Percentiles rank a stretch among this genome's conserved stretches.
phyloP scores from a whole-genome alignment of 345 rosid genomes.

The Moricandia moricandioides region DNA sequence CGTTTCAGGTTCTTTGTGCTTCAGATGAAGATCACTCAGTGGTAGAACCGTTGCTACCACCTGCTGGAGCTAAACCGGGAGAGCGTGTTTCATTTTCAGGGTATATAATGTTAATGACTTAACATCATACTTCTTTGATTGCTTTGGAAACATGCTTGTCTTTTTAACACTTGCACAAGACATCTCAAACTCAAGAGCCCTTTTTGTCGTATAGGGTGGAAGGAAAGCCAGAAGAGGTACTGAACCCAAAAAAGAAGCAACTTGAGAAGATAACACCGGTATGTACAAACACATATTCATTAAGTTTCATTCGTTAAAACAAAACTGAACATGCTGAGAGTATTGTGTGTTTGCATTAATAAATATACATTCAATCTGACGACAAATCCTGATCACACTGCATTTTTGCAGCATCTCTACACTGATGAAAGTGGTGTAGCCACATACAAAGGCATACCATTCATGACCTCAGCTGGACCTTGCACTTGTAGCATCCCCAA shows the following conservation, averaged over 20 bases:
- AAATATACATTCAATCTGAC: conserved; percentile 13
- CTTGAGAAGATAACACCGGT: conserved; percentile 93
- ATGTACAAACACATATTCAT: conserved; percentile 12
- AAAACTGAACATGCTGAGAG: background rate
- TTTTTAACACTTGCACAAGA: too few relatives aligned
- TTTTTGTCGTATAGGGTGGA: conserved; percentile 52
- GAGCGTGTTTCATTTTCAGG: conserved; percentile 72
- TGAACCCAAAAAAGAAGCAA: conserved; percentile 95
- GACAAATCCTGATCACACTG: background rate
- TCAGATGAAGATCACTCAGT: conserved; percentile 74
- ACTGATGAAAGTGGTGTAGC: conserved; percentile 92
- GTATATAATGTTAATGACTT: conserved; percentile 34
- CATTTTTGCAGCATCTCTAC: conserved; percentile 64
- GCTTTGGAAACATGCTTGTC: conserved; percentile 6
- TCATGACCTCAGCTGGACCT: conserved; percentile 90
- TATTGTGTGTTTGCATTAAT: conserved; percentile 7
- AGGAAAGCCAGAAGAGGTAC: conserved; percentile 93
- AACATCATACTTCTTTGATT: background rate
- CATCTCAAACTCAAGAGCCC: background rate
- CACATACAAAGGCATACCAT: conserved; percentile 84
- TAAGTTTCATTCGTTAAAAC: background rate
- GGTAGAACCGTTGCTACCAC: conserved; percentile 84
- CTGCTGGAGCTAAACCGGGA: conserved; percentile 76
- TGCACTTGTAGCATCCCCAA: conserved; percentile 72
- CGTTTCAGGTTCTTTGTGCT: conserved; percentile 81